phyloP scores from a whole-genome alignment of 306 rosid genomes.

The Dalbergia cultrata region DNA sequence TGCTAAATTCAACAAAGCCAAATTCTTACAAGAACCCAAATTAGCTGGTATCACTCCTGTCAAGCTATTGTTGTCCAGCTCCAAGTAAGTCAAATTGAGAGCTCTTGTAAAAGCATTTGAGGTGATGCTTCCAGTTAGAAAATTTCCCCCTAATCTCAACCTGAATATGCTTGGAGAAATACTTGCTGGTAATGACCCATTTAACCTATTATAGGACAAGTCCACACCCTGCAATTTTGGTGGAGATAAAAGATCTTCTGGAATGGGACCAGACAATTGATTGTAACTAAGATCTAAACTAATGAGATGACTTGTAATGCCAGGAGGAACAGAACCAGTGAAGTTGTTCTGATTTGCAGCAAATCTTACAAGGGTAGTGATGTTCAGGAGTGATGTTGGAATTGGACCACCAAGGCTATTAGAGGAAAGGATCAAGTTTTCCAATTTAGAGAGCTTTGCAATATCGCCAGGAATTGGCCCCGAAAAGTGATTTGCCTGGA shows the following conservation, averaged over 20 bases:
- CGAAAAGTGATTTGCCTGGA: conserved; percentile 37
- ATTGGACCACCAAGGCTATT: conserved; percentile 58
- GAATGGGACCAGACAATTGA: conserved; percentile 52
- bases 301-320: conserved; percentile 57
- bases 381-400: conserved; percentile 53
- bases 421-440: conserved; percentile 67
- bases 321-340: conserved; percentile 57
- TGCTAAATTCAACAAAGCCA: conserved; percentile 78
- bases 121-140: conserved; percentile 56
- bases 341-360: conserved; percentile 70
- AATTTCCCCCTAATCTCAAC: conserved; percentile 78
- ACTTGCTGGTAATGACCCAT: conserved; percentile 58
- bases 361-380: conserved; percentile 64
- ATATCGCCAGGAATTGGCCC: conserved; percentile 61
- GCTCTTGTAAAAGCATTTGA: conserved; percentile 4
- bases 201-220: conserved; percentile 61
- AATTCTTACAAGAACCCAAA: conserved; percentile 56
- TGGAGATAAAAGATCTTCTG: conserved; percentile 62
- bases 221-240: conserved; percentile 57
- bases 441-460: conserved; percentile 65
- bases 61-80: conserved; percentile 65
- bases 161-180: conserved; percentile 62
- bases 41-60: conserved; percentile 59
- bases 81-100: conserved; percentile 61
- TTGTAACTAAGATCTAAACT: conserved; percentile 79